Base-by-base conservation (phyloP, 2,329 filamentous ascomycete species). In the Spiromastix sp. region DNA sequence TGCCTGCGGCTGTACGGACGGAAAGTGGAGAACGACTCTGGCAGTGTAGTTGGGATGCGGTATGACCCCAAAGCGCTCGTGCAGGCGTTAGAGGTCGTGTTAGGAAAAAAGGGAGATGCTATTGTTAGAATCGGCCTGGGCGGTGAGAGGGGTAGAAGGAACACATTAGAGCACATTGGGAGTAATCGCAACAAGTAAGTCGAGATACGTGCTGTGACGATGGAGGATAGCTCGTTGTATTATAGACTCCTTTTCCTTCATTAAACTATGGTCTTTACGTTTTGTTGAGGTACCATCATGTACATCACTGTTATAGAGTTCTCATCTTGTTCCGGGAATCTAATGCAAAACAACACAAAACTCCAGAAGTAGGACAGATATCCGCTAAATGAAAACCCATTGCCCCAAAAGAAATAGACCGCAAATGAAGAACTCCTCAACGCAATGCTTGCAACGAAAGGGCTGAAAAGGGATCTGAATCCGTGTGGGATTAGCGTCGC, bases 41-140 rank as follows among this genome's bases (percentile, higher is more conserved):
- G 69, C 29, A 69, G 68, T 5, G 66, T 68, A 5, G 56, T 61
- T 11, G 71, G 71, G 5, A 67, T 78, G 59, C 59, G 72, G 39
- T 94, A 94, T 57, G 87, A 95, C 57, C 71, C 78, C 36, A 78
- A 71, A 35, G 86, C 77, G 0, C 57, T 95, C 42, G 67, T 70
- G 3, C 80, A 85, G 54, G 81, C 84, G 2, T 59, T 95, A 27
- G 81, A 86, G 57, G 77, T 79, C 0, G 79, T 93, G 6, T 65
- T 93, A 37, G 85, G 84, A 0, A 74, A 67, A 42, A 70, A 71
- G 34, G 61, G 64, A n/a, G 72, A 76, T 53, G 57, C 61, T 1
- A 66, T 69, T 52, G 54, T 59, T 20, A 48, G 60, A 32, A 59
- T 56, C 7, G 55, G 48, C 4, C 24, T 55, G 9, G 54, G 54